Evolutionary conservation across 106 monocot species (phyloP), one percentile per base, ranked within the genome.

Genomic region (Dendrobium chrysotoxum): DNA sequence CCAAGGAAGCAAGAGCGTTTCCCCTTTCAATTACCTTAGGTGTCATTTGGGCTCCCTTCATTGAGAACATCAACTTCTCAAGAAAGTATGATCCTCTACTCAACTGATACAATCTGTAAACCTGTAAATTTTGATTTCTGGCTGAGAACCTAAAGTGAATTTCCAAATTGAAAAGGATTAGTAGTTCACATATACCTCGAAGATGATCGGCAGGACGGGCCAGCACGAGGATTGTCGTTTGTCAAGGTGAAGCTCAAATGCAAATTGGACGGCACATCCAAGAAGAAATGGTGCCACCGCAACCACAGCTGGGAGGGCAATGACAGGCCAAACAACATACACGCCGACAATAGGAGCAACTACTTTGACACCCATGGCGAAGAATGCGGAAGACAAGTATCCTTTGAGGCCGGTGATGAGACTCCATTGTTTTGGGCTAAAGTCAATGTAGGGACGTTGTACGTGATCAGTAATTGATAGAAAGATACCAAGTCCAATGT

Each of bases 41-140:
- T 5, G 78, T 73, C 58, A 50, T 78, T 30, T 81, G 44, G 20
- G 84, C 53, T 16, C 79, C 83, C 53, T 81, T 85, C 84, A 93
- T 81, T 12, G 88, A 80, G 39, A 78, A 85, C 83, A 93, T 77
- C 77, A 88, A 25, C 81, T 61, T 84, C 82, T 93, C 88, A 45
- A 93, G 61, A 79, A 93, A 93, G 71, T 90, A 84, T 20, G 92
- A 88, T 25, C 85, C 92, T 77, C 82, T 90, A 58, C 81, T 90
- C 64, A 93, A 72, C 84, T 93, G 92, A 86, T 90, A 93, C 67
- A 93, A 47, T 81, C 92, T 88, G 41, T 93, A 93, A 13, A 90
- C 67, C 92, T 93, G 92, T 54, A 75, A 42, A 79, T 44, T 66
- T 47, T 47, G 10, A 40, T 50, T 26, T 12, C 23, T 26, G 76